Conservation (phyloP, 1,284 basidiomycete species). For the Moesziomyces antarcticus region DNA sequence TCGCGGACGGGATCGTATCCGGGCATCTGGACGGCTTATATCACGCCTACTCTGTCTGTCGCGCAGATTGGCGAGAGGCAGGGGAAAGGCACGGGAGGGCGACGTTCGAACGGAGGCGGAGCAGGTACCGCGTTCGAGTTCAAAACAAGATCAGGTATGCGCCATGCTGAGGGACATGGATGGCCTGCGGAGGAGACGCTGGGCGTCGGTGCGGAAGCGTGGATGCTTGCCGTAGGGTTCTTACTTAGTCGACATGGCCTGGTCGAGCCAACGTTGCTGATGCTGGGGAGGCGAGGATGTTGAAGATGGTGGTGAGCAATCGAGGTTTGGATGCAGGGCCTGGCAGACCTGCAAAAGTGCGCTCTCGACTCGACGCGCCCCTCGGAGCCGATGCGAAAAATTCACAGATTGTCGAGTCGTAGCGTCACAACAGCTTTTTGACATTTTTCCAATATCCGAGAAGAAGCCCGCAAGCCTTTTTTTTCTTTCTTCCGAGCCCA, state of each 20-base stretch:
- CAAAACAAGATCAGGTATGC: not conserved
- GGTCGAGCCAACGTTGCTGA: not conserved
- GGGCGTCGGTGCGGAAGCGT: no score
- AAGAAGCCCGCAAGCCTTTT: no score
- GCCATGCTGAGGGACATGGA: not conserved
- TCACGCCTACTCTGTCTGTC: no score
- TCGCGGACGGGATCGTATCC: constrained; percentile 39
- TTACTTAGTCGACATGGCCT: not conserved
- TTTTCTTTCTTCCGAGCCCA: no score
- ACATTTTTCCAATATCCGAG: not conserved
- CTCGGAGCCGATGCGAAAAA: constrained; percentile 23
- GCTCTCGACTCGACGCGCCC: constrained; percentile 12
- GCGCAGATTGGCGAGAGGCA: not conserved
- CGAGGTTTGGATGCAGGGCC: not conserved
- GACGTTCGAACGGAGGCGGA: not conserved
- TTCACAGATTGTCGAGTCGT: not conserved
- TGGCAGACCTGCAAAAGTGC: constrained; percentile 10
- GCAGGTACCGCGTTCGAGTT: not conserved
- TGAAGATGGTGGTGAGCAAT: constrained; percentile 7
- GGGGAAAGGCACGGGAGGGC: no score
- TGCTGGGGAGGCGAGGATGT: not conserved
- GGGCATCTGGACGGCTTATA: constrained; percentile 6
- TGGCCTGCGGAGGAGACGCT: not conserved
- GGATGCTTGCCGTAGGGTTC: not conserved
- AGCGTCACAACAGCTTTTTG: not conserved